Percentiles rank a stretch among this genome's conserved stretches.
phyloP scores from a whole-genome alignment of 2,329 filamentous ascomycete genomes.

The Colletotrichum paranaense region DNA sequence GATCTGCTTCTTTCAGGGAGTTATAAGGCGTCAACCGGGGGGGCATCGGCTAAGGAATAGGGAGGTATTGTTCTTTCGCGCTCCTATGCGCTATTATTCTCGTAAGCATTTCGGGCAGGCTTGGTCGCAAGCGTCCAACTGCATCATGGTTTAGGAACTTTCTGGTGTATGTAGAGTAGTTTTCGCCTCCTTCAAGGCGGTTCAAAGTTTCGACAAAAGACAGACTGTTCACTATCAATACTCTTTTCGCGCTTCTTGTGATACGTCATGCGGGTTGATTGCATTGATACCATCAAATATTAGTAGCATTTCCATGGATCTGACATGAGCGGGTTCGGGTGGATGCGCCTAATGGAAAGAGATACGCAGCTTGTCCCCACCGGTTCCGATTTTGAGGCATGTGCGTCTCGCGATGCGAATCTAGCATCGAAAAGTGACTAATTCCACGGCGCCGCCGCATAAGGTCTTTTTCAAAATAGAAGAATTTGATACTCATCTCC shows the following conservation, averaged over 20 bases:
- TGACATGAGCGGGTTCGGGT: neutral
- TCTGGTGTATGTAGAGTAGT: slow-evolving; percentile 10
- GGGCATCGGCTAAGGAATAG: neutral
- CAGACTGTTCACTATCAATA: neutral
- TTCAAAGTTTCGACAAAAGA: neutral
- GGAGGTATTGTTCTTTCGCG: neutral
- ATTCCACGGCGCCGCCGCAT: neutral
- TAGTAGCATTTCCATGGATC: neutral
- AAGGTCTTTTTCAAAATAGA: neutral
- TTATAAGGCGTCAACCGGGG: neutral
- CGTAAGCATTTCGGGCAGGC: slow-evolving; percentile 2
- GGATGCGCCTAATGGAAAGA: neutral
- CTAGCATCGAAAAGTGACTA: neutral
- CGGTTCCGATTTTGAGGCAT: neutral
- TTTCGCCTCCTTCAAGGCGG: neutral
- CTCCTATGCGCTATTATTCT: slow-evolving; percentile 12
- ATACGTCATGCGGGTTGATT: neutral
- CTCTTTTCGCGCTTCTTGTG: neutral
- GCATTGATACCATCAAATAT: neutral
- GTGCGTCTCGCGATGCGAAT: neutral
- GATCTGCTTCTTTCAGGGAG: slow-evolving; percentile 17
- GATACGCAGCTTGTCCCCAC: neutral
- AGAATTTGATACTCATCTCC: neutral
- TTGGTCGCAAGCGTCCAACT: slow-evolving; percentile 1
- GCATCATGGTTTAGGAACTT: slow-evolving; percentile 8